These are phyloP conservation scores for Chaetomiaceae sp. DNA, from an alignment of 2,329 filamentous ascomycete species.

Conservation along the genomic window DNA sequence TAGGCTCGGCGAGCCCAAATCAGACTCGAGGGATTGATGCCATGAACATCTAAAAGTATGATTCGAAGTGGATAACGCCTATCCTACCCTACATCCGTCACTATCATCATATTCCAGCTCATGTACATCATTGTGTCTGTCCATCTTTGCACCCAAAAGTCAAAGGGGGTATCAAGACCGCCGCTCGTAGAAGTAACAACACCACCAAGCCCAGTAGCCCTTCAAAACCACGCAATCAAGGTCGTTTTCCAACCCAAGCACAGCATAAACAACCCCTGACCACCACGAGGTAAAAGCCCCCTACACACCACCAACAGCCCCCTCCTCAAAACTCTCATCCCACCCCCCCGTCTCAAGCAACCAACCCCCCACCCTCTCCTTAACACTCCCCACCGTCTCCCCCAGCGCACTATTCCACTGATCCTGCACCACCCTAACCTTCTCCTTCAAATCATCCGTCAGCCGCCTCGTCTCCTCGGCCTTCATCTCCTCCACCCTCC, in stretches of 20 bases:
- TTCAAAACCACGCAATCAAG: not conserved
- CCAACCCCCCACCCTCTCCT: constrained; percentile 68
- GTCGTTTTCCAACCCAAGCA: too few species aligned
- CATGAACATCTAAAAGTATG: too few species aligned
- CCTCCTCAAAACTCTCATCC: constrained; percentile 69
- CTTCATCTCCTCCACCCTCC: constrained; percentile 52
- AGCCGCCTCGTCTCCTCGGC: constrained; percentile 64
- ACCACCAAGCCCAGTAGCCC: not conserved
- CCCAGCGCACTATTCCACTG: constrained; percentile 90
- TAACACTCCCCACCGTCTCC: constrained; percentile 66
- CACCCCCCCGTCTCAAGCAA: constrained; percentile 77
- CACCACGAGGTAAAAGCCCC: not conserved
- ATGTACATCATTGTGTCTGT: constrained; percentile 6
- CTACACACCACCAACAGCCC: constrained; percentile 46
- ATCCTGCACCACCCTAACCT: constrained; percentile 83
- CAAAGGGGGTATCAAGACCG: constrained; percentile 24
- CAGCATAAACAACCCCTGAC: too few species aligned
- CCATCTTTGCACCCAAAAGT: not conserved
- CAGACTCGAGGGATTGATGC: too few species aligned
- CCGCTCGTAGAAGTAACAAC: not conserved
- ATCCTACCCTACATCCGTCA: not conserved
- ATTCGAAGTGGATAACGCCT: not conserved
- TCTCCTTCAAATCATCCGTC: constrained; percentile 87
- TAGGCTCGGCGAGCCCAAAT: too few species aligned
- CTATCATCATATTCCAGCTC: not conserved